Evolutionary conservation across 352 stramenopile genomes (phyloP).

Genomic region (Phytophthora cryptogea): DNA sequence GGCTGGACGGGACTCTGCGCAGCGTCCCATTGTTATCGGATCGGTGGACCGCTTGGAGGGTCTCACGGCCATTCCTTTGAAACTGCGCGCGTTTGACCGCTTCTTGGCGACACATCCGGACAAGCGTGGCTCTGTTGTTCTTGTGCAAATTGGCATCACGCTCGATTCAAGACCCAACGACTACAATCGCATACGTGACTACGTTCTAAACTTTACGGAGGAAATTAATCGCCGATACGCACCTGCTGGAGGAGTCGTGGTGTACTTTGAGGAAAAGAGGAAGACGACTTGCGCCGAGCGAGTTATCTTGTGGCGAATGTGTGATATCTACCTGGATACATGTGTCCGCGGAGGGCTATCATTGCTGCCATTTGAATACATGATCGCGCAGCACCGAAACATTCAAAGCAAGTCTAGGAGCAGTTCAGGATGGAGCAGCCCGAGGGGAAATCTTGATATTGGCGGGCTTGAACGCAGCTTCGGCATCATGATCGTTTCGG

Average conservation of each 20-base stretch:
- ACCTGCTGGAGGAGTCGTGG: conserved; percentile 53
- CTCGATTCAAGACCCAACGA: conserved; percentile 89
- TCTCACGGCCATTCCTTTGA: conserved; percentile 95
- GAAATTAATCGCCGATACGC: conserved; percentile 92
- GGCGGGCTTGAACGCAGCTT: conserved; percentile 43
- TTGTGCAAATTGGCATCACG: conserved; percentile 77
- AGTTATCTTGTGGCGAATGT: conserved; percentile 70
- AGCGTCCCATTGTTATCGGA: conserved; percentile 74
- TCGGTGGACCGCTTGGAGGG: conserved; percentile 96
- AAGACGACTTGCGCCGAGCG: conserved; percentile 73
- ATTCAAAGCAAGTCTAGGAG: conserved; percentile 39
- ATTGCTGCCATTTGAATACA: conserved; percentile 80
- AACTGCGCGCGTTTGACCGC: conserved; percentile 95
- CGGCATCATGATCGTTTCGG: conserved; percentile 94
- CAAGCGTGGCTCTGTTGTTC: conserved; percentile 67
- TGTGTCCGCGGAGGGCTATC: conserved; percentile 71
- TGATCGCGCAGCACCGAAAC: conserved; percentile 67
- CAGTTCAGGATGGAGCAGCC: conserved; percentile 33
- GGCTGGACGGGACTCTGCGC: conserved; percentile 16
- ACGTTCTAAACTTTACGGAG: conserved; percentile 89
- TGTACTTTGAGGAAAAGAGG: conserved; percentile 72
- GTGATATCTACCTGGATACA: conserved; percentile 73
- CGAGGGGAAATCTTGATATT: conserved; percentile 23
- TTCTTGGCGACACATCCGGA: conserved; percentile 92
- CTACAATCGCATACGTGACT: conserved; percentile 92